Conservation (phyloP, 2,329 filamentous ascomycete species). For the Ophiostoma himal-ulmi region DNA sequence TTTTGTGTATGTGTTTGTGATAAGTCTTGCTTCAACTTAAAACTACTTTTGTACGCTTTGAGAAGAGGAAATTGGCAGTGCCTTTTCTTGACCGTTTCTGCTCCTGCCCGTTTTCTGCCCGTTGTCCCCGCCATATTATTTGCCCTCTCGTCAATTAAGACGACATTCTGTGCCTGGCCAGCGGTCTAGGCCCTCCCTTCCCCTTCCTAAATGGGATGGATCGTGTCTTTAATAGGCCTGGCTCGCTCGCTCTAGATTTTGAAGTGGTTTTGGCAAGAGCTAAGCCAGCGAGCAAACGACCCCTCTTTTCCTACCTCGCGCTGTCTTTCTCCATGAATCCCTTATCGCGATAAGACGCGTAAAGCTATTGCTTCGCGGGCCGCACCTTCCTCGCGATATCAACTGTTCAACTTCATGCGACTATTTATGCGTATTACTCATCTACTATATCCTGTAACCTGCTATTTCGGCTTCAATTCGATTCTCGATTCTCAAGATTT, state of each 20-base stretch:
- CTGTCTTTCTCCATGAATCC: neutral
- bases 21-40: neutral
- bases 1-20: neutral
- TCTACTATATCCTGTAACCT: neutral
- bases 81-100: neutral
- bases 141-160: neutral
- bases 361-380: neutral
- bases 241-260: neutral
- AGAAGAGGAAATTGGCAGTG: neutral
- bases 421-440: neutral
- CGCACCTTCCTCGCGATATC: neutral
- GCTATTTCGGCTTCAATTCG: neutral
- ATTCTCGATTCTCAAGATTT: neutral
- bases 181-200: slow-evolving; percentile 16
- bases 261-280: neutral
- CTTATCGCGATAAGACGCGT: neutral
- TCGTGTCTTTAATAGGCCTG: slow-evolving; percentile 12
- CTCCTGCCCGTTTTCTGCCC: slow-evolving; percentile 11
- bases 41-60: neutral
- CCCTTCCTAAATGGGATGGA: slow-evolving; percentile 21
- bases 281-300: neutral
- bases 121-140: slow-evolving; percentile 13
- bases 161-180: slow-evolving; percentile 4
- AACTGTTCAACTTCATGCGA: neutral
- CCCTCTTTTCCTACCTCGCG: slow-evolving; percentile 1